phyloP scores from a whole-genome alignment of 2,329 filamentous ascomycete genomes.

The Aspergillus sp. region DNA sequence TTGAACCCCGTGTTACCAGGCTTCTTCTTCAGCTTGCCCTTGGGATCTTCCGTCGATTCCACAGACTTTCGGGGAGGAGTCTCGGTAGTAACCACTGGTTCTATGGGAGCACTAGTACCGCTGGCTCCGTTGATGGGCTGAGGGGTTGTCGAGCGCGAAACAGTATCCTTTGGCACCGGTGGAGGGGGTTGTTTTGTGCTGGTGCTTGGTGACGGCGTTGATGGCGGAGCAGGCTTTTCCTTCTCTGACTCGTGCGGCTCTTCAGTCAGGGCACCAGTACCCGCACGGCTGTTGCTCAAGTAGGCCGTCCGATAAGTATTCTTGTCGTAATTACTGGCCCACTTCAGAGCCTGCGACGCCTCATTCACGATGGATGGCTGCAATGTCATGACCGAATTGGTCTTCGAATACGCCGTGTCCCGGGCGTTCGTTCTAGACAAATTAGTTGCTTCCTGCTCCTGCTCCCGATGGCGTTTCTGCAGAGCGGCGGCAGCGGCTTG shows the following conservation, averaged over 20 bases:
- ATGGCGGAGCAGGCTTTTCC: constrained; percentile 31
- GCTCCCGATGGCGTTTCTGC: constrained; percentile 66
- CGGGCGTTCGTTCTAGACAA: constrained; percentile 55
- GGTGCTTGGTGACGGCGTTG: constrained; percentile 22
- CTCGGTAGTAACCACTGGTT: constrained; percentile 23
- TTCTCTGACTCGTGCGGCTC: constrained; percentile 37
- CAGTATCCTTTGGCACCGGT: constrained; percentile 31
- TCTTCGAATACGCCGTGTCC: constrained; percentile 66
- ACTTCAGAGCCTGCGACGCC: constrained; percentile 91
- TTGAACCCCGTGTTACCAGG: constrained; percentile 42
- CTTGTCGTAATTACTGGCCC: constrained; percentile 94
- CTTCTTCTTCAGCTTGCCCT: constrained; percentile 47
- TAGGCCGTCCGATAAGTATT: constrained; percentile 83
- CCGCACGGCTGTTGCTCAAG: constrained; percentile 69
- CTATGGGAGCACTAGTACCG: constrained; percentile 17
- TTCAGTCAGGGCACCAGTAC: constrained; percentile 60
- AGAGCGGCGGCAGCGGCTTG: constrained; percentile 86
- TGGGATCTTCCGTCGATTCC: constrained; percentile 30
- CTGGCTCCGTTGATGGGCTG: constrained; percentile 20
- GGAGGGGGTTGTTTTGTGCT: constrained; percentile 30
- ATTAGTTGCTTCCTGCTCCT: constrained; percentile 50
- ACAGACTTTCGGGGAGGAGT: constrained; percentile 33
- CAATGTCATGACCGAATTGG: constrained; percentile 83
- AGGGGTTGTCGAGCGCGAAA: constrained; percentile 26
- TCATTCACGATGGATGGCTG: constrained; percentile 82